Conservation (phyloP, 352 stramenopile species). For the Globisporangium viniferum region DNA sequence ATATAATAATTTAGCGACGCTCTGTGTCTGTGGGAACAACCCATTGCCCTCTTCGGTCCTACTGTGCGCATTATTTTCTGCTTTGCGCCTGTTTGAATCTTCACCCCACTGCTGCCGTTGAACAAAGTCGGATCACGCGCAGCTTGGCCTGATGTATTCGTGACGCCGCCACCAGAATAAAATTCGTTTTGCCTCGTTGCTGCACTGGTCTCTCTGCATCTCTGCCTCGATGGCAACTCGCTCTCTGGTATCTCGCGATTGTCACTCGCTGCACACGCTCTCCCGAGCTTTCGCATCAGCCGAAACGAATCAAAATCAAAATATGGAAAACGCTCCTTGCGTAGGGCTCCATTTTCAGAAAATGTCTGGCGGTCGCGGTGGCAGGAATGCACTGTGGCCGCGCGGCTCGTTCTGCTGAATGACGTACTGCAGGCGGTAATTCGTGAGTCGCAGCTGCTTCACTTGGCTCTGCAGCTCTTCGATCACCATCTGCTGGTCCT, state of each 20-base stretch:
- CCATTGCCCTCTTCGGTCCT: background rate
- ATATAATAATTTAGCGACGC: background rate
- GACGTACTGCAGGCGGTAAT: conserved; percentile 71
- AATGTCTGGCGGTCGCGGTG: conserved; percentile 63
- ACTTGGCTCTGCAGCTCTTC: conserved; percentile 66
- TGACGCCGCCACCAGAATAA: background rate
- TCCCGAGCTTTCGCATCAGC: background rate
- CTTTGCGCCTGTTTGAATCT: background rate
- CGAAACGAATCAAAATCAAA: background rate
- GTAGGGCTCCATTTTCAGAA: conserved; percentile 30
- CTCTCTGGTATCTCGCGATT: background rate
- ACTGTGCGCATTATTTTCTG: background rate
- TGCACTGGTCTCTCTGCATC: background rate
- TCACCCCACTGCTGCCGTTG: background rate
- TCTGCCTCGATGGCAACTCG: background rate
- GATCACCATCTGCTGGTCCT: conserved; percentile 66
- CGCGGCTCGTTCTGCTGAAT: conserved; percentile 64
- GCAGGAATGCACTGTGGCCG: conserved; percentile 41
- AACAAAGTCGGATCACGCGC: background rate
- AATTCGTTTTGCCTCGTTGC: background rate
- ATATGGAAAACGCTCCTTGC: background rate
- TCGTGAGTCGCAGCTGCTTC: conserved; percentile 61
- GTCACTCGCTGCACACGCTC: background rate
- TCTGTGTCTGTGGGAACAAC: background rate
- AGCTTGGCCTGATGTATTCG: background rate